phyloP scores from a whole-genome alignment of 306 rosid species.

The Elaeagnus macrophylla region DNA sequence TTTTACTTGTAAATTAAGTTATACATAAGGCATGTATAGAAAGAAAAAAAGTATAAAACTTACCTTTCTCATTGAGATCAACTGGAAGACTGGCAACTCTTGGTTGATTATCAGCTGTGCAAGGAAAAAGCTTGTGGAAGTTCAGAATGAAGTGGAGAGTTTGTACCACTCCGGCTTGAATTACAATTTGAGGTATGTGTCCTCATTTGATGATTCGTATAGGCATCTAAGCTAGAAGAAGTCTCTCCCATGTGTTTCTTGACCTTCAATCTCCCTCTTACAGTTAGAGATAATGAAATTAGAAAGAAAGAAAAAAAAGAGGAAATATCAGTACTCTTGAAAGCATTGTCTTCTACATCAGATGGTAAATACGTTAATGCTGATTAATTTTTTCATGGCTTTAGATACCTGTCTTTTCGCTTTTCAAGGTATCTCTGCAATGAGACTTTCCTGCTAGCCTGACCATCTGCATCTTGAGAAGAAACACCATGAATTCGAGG shows the following conservation, averaged over 20 bases:
- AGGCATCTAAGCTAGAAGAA: conserved; percentile 55
- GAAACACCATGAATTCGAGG: background rate
- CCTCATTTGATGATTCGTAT: conserved; percentile 56
- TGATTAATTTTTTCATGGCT: conserved; percentile 1
- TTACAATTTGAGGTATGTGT: conserved; percentile 56
- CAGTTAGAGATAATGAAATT: conserved; percentile 29
- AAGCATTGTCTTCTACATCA: conserved; percentile 1
- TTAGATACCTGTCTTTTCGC: conserved; percentile 14
- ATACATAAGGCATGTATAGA: background rate
- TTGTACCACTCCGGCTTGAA: conserved; percentile 65
- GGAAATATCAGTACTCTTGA: background rate
- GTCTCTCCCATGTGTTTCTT: conserved; percentile 50
- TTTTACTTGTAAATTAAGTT: too few relatives aligned
- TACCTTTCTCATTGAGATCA: conserved; percentile 85
- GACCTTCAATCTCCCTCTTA: conserved; percentile 70
- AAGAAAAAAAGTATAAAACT: conserved; percentile 16
- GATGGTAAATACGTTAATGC: conserved; percentile 2
- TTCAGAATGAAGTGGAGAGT: conserved; percentile 74
- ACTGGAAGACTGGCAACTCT: conserved; percentile 50
- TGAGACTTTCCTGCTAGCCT: conserved; percentile 8
- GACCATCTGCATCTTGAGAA: background rate
- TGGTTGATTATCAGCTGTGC: conserved; percentile 52
- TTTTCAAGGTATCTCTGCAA: conserved; percentile 11
- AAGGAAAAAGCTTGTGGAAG: conserved; percentile 39
- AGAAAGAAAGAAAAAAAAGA: background rate